Conservation (phyloP, 1,284 basidiomycete species). For the Tranzscheliella williamsii region DNA sequence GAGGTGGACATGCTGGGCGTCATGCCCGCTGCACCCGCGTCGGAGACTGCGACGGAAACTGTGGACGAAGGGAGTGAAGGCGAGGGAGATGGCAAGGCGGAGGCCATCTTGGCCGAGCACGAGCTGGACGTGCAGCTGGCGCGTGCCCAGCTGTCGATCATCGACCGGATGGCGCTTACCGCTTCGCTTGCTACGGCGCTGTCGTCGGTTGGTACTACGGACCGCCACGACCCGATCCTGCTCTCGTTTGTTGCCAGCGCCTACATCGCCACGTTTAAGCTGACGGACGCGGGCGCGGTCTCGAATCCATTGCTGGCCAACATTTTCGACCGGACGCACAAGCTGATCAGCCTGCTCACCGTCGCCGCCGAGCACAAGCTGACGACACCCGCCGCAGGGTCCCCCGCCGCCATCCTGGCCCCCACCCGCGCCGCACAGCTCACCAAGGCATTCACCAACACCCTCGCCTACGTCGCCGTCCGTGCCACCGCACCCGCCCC, state of each 20-base stretch:
- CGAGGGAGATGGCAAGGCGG: constrained; percentile 11
- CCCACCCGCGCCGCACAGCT: background rate
- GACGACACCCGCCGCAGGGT: background rate
- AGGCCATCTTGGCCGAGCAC: constrained; percentile 7
- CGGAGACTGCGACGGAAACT: background rate
- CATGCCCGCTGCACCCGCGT: background rate
- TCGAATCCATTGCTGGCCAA: constrained; percentile 11
- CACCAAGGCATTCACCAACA: background rate
- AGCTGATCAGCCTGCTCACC: constrained; percentile 17
- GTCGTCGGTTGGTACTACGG: background rate
- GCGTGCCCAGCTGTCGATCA: constrained; percentile 14
- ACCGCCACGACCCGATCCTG: constrained; percentile 4
- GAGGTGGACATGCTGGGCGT: constrained; percentile 12
- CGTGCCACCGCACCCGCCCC: too few species aligned
- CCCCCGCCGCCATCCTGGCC: background rate
- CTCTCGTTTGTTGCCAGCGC: constrained; percentile 12
- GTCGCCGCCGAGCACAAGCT: background rate
- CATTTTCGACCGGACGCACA: constrained; percentile 4
- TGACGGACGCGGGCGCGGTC: background rate
- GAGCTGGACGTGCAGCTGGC: constrained; percentile 28
- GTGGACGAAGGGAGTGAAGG: background rate
- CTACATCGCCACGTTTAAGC: constrained; percentile 15
- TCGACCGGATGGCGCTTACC: constrained; percentile 27
- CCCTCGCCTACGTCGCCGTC: constrained; percentile 15
- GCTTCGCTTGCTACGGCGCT: constrained; percentile 4